These are phyloP conservation scores for Firmiana major DNA, from an alignment of 345 rosid species.

Conservation along the genomic window DNA sequence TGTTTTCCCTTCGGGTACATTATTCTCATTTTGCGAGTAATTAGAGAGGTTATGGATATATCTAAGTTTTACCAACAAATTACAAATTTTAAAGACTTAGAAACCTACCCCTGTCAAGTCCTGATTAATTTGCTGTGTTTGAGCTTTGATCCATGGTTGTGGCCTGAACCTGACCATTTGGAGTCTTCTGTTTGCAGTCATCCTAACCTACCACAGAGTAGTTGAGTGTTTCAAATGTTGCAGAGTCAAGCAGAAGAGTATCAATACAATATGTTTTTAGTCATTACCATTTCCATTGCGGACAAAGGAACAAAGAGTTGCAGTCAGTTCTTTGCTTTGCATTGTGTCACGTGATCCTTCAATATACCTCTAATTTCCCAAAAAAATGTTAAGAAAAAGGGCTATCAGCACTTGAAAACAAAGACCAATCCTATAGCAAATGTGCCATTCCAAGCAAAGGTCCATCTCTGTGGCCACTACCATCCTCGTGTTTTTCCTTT, in stretches of 20 bases:
- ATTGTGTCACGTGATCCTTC: background rate
- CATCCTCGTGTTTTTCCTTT: background rate
- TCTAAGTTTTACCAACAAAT: background rate
- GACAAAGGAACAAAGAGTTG: conserved; percentile 13
- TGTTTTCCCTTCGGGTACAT: background rate
- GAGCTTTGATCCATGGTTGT: background rate
- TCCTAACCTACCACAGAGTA: background rate
- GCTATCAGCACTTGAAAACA: background rate
- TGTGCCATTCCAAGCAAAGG: background rate
- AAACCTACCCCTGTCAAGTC: background rate
- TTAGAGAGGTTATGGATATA: background rate
- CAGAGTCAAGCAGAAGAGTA: background rate
- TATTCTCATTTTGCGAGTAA: background rate
- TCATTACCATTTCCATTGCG: conserved; percentile 1
- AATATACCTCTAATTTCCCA: background rate
- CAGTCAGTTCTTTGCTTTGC: conserved; percentile 3
- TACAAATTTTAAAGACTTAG: background rate
- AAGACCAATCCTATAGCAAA: background rate
- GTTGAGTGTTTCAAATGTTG: background rate
- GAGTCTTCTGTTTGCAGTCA: background rate
- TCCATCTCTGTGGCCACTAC: background rate
- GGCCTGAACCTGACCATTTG: background rate
- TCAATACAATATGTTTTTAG: background rate
- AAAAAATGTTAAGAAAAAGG: background rate
- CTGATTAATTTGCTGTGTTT: no score